phyloP scores from a whole-genome alignment of 257 asterid genomes.

The Plectranthus barbatus region DNA sequence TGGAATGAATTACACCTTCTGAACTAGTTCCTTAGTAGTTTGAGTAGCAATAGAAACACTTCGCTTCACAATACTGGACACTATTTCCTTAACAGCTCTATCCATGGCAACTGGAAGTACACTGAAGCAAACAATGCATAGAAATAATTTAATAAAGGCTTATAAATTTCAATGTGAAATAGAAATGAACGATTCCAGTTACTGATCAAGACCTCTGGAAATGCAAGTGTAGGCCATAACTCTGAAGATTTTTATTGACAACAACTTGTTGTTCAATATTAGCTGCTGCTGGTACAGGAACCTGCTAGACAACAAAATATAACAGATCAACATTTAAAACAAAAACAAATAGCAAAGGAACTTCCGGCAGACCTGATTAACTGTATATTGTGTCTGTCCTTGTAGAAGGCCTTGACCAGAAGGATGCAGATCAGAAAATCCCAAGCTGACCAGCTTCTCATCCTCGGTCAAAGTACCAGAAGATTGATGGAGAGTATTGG shows the following conservation, averaged over 20 bases:
- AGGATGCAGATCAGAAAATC: conserved; percentile 81
- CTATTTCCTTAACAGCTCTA: conserved; percentile 90
- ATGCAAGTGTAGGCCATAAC: conserved; percentile 57
- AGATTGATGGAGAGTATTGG: conserved; percentile 53
- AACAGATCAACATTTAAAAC: conserved; percentile 3
- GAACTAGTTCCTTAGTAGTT: conserved; percentile 92
- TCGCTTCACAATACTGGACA: conserved; percentile 76
- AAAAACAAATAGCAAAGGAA: conserved; percentile 4
- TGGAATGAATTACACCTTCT: conserved; percentile 46
- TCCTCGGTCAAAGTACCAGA: conserved; percentile 68
- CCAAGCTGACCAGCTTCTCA: conserved; percentile 66
- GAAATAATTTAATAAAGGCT: neutral
- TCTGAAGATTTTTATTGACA: conserved; percentile 72
- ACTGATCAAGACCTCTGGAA: conserved; percentile 72
- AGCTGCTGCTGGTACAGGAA: conserved; percentile 59
- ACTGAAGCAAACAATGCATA: conserved; percentile 37
- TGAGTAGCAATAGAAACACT: conserved; percentile 97
- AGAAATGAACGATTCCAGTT: conserved; percentile 4
- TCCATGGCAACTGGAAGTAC: conserved; percentile 91
- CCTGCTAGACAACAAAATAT: conserved; percentile 35
- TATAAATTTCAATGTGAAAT: neutral
- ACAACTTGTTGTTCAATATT: conserved; percentile 86
- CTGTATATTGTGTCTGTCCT: conserved; percentile 62
- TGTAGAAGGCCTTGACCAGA: conserved; percentile 58
- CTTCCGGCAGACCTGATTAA: conserved; percentile 51